Percentiles rank a stretch among this genome's conserved stretches.
Conservation (phyloP, 202 grass and related monocot genomes). For the Thinopyrum obtusiflorum region DNA sequence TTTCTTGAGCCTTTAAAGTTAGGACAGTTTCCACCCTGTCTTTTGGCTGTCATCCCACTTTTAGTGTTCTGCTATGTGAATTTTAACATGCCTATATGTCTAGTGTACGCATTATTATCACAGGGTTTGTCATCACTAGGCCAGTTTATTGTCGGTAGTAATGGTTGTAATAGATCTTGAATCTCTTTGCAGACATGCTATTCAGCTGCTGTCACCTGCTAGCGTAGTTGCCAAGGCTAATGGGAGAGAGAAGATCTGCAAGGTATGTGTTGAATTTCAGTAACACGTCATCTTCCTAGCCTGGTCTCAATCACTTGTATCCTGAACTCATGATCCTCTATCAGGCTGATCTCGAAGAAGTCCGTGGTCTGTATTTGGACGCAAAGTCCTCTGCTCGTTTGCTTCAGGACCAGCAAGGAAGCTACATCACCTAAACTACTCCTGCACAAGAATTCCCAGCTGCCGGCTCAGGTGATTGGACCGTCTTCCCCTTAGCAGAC, state of each 20-base stretch:
- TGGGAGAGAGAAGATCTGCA: slow-evolving; percentile 93
- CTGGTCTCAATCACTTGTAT: background rate
- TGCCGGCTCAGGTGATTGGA: background rate
- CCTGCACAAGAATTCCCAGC: slow-evolving; percentile 4
- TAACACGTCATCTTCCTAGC: background rate
- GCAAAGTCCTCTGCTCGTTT: slow-evolving; percentile 79
- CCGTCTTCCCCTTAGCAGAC: background rate
- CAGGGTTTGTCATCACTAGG: too few species aligned
- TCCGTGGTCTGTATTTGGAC: slow-evolving; percentile 68
- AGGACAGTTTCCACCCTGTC: background rate
- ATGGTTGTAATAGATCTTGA: background rate
- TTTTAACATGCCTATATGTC: background rate
- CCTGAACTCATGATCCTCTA: slow-evolving; percentile 6
- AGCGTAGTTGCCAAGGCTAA: slow-evolving; percentile 73
- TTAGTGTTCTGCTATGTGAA: background rate
- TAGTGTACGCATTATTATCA: background rate
- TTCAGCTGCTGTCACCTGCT: slow-evolving; percentile 83
- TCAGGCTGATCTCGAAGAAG: slow-evolving; percentile 88
- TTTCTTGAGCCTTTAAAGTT: background rate
- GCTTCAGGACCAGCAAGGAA: slow-evolving; percentile 92
- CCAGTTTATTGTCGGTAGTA: background rate
- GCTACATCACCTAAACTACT: slow-evolving; percentile 70
- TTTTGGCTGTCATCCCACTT: background rate
- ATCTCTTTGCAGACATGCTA: slow-evolving; percentile 67
- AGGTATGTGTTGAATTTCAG: slow-evolving; percentile 47